phyloP scores from a whole-genome alignment of 352 stramenopile genomes.

The Pythium brassicae region DNA sequence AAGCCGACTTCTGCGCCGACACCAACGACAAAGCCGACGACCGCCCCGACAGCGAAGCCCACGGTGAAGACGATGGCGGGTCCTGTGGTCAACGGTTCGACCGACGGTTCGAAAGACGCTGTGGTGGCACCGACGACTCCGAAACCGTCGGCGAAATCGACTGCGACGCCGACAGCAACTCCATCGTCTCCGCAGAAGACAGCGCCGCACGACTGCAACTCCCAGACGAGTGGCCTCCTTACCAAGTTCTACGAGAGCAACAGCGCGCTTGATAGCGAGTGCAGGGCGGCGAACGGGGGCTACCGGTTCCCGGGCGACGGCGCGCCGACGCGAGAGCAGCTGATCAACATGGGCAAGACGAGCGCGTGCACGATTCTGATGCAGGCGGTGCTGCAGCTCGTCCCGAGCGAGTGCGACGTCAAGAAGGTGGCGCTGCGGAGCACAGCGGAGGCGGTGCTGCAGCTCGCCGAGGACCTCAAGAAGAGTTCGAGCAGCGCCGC shows the following conservation, averaged over 20 bases:
- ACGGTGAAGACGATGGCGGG: not conserved
- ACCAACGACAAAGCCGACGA: not conserved
- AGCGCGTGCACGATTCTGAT: conserved; percentile 14
- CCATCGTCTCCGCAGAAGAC: not conserved
- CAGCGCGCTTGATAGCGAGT: conserved; percentile 16
- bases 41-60: not conserved
- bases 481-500: not conserved
- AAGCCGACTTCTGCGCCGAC: not conserved
- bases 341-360: conserved; percentile 14
- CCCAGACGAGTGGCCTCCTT: conserved; percentile 6
- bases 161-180: not conserved
- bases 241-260: conserved; percentile 19
- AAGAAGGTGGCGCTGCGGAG: conserved; percentile 13
- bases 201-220: conserved; percentile 4
- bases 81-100: not conserved
- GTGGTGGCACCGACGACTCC: not conserved
- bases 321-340: conserved; percentile 12
- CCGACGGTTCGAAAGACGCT: too few relatives aligned
- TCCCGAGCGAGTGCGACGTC: conserved; percentile 17
- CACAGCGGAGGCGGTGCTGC: conserved; percentile 15
- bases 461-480: conserved; percentile 10
- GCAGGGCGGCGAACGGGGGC: conserved; percentile 10
- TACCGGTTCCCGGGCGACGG: conserved; percentile 24
- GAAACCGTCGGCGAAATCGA: not conserved
- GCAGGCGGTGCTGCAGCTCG: conserved; percentile 11